These are phyloP conservation scores for Amphicarpaea edgeworthii DNA, from an alignment of 306 rosid genomes.

Conservation along the genomic window DNA sequence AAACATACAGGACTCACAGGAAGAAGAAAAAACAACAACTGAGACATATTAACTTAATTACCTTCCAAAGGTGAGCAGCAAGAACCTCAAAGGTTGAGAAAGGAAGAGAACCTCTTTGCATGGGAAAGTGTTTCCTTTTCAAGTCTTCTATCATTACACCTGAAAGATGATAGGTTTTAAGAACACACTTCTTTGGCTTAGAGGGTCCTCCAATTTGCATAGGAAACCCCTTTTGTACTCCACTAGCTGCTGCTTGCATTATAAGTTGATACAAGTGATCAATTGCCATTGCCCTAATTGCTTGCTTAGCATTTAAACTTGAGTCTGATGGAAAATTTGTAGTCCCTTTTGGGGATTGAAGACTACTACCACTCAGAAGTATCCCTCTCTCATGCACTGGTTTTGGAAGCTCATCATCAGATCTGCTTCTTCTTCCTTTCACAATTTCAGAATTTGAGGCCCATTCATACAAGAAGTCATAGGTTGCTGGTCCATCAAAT, in stretches of 20 bases:
- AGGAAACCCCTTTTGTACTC: constrained; percentile 23
- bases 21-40: neutral
- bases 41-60: constrained; percentile 39
- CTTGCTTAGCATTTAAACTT: neutral
- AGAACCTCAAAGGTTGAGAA: constrained; percentile 80
- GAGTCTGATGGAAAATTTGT: constrained; percentile 34
- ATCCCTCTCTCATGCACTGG: constrained; percentile 77
- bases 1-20: neutral
- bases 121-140: constrained; percentile 52
- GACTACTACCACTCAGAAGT: constrained; percentile 39
- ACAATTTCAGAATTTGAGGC: constrained; percentile 62
- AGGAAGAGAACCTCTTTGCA: constrained; percentile 42
- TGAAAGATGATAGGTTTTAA: constrained; percentile 63
- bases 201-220: constrained; percentile 28
- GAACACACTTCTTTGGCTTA: constrained; percentile 50
- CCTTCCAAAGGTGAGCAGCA: constrained; percentile 90
- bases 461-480: constrained; percentile 74
- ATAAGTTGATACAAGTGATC: constrained; percentile 71
- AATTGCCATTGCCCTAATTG: constrained; percentile 59
- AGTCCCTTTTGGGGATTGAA: constrained; percentile 20
- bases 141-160: constrained; percentile 55
- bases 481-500: constrained; percentile 80
- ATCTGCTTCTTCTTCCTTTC: constrained; percentile 32
- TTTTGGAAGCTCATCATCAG: constrained; percentile 45
- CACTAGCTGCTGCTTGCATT: constrained; percentile 58